phyloP scores from a whole-genome alignment of 2,329 filamentous ascomycete genomes.

The Verticillium tricorpus region DNA sequence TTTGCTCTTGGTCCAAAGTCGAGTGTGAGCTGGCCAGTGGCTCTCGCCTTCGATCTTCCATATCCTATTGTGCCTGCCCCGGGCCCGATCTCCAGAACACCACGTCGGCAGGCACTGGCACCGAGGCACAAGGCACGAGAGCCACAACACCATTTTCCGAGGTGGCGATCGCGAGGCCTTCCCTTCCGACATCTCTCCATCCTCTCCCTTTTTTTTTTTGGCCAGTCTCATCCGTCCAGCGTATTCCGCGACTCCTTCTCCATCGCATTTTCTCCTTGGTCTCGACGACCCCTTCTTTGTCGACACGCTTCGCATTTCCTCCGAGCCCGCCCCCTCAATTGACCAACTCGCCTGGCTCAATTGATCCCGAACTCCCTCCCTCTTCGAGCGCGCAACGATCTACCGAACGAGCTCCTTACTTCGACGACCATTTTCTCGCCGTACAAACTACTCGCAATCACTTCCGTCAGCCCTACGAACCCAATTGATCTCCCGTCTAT shows the following conservation, averaged over 20 bases:
- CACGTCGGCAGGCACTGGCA: neutral
- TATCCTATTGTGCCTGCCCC: neutral
- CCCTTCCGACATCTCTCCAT: neutral
- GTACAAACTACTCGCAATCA: neutral
- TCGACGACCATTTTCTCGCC: neutral
- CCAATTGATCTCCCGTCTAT: neutral
- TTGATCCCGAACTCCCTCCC: neutral
- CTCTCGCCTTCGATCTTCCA: neutral
- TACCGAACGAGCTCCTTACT: neutral
- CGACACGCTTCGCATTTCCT: neutral
- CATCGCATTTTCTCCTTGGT: neutral
- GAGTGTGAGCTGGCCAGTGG: neutral
- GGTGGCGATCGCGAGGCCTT: neutral
- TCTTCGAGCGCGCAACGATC: neutral
- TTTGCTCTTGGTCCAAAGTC: neutral
- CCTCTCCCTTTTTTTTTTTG: neutral
- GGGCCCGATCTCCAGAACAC: neutral
- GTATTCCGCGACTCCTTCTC: neutral
- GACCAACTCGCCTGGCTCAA: neutral
- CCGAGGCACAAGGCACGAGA: neutral
- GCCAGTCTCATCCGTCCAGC: neutral
- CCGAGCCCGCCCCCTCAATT: neutral
- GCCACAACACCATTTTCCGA: neutral
- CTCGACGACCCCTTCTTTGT: neutral
- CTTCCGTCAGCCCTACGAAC: neutral